phyloP scores from a whole-genome alignment of 2,329 filamentous ascomycete genomes.

The Phialocephala subalpina region DNA sequence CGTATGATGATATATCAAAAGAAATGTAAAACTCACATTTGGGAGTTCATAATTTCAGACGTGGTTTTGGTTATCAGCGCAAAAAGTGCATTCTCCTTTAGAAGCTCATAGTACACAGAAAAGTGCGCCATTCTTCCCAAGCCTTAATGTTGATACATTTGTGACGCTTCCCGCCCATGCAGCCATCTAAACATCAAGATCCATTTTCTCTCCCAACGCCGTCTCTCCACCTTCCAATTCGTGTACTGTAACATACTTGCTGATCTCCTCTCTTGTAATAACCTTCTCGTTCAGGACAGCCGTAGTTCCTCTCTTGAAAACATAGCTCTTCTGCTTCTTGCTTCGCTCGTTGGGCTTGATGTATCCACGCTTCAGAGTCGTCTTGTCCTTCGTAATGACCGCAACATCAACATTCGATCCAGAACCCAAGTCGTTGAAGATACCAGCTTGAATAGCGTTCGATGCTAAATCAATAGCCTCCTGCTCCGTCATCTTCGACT shows the following conservation, averaged over 20 bases:
- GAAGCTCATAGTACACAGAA: conserved; percentile 29
- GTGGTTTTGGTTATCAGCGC: neutral
- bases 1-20: neutral
- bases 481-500: conserved; percentile 76
- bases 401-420: conserved; percentile 98
- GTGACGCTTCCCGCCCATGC: conserved; percentile 18
- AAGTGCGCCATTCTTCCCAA: conserved; percentile 26
- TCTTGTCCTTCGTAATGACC: conserved; percentile 95
- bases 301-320: conserved; percentile 90
- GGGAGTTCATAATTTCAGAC: neutral
- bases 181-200: conserved; percentile 64
- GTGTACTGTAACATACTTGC: conserved; percentile 91
- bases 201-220: conserved; percentile 74
- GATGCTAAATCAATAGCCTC: conserved; percentile 84
- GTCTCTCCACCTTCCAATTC: conserved; percentile 66
- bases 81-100: conserved; percentile 22
- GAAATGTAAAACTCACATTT: neutral
- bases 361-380: conserved; percentile 90
- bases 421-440: conserved; percentile 97
- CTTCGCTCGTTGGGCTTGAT: conserved; percentile 91
- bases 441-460: conserved; percentile 93
- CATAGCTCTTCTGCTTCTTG: conserved; percentile 92
- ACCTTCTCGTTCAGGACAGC: conserved; percentile 96
- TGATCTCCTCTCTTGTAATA: conserved; percentile 91
- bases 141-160: conserved; percentile 35